Conservation (phyloP, 208 protist genomes). For the Leishmania turanica region DNA sequence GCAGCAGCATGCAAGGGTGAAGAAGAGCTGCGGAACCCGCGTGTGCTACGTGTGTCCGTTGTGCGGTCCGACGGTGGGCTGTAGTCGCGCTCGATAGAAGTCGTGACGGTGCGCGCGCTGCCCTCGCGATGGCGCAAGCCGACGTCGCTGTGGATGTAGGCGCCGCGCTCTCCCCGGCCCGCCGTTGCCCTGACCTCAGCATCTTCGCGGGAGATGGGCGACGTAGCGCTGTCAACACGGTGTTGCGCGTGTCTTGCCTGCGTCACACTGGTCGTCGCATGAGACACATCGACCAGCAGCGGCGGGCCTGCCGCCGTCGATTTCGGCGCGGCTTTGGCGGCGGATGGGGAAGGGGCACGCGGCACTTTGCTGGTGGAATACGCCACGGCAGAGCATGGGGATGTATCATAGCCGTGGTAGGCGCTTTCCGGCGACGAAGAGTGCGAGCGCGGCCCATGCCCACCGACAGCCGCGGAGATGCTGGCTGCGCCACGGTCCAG, state of each 20-base stretch:
- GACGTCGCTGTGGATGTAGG: neutral
- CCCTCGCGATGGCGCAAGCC: neutral
- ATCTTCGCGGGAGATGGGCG: neutral
- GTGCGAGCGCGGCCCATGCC: neutral
- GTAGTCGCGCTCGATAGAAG: neutral
- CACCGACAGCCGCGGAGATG: neutral
- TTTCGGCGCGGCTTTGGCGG: neutral
- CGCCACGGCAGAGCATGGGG: constrained; percentile 23
- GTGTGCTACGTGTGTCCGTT: neutral
- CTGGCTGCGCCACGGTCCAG: neutral
- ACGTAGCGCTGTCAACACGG: constrained; percentile 19
- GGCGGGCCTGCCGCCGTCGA: neutral
- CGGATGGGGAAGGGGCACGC: constrained; percentile 4
- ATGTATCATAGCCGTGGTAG: constrained; percentile 26
- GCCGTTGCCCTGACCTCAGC: neutral
- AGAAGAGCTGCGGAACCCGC: neutral
- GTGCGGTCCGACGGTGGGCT: neutral
- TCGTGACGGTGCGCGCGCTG: neutral
- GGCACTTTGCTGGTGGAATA: constrained; percentile 27
- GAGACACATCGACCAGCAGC: neutral
- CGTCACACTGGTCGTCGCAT: neutral
- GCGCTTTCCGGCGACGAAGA: constrained; percentile 1
- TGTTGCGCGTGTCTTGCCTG: neutral
- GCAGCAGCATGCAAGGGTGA: neutral
- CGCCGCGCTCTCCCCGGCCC: neutral